These are phyloP conservation scores for Mycotypha africana DNA, from an alignment of 371 early-diverging fungal species.

Conservation along the genomic window DNA sequence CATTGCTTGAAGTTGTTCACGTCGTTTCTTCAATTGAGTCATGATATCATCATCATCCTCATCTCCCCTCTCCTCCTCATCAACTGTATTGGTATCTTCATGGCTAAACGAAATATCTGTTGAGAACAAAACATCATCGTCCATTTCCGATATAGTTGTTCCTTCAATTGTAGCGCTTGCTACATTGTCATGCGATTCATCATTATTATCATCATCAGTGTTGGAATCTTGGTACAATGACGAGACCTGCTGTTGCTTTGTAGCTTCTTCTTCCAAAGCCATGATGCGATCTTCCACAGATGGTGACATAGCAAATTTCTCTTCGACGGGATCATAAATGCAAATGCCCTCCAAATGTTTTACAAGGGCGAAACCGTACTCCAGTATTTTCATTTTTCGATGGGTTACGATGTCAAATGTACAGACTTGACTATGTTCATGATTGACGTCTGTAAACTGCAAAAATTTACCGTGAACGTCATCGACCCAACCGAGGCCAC, in stretches of 20 bases:
- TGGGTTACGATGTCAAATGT: slow-evolving; percentile 1
- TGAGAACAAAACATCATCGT: slow-evolving; percentile 34
- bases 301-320: slow-evolving; percentile 16
- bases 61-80: slow-evolving; percentile 32
- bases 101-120: slow-evolving; percentile 23
- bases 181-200: background rate
- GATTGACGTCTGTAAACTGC: slow-evolving; percentile 6
- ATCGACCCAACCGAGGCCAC: slow-evolving; percentile 47
- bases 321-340: slow-evolving; percentile 35
- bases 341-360: slow-evolving; percentile 32
- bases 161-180: background rate
- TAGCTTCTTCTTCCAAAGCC: background rate
- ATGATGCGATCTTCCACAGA: slow-evolving; percentile 8
- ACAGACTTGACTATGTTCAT: background rate
- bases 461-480: slow-evolving; percentile 28
- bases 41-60: slow-evolving; percentile 35
- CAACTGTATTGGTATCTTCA: too few relatives aligned
- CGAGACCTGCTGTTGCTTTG: background rate
- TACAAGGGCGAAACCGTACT: slow-evolving; percentile 41
- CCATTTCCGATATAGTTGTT: slow-evolving; percentile 29
- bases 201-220: background rate
- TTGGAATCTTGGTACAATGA: too few relatives aligned
- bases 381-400: slow-evolving; percentile 30
- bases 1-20: slow-evolving; percentile 29
- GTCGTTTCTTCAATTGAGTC: slow-evolving; percentile 39